These are phyloP conservation scores for Backusella parvicylindrica DNA, from an alignment of 192 early-diverging fungal genomes.

Conservation along the genomic window DNA sequence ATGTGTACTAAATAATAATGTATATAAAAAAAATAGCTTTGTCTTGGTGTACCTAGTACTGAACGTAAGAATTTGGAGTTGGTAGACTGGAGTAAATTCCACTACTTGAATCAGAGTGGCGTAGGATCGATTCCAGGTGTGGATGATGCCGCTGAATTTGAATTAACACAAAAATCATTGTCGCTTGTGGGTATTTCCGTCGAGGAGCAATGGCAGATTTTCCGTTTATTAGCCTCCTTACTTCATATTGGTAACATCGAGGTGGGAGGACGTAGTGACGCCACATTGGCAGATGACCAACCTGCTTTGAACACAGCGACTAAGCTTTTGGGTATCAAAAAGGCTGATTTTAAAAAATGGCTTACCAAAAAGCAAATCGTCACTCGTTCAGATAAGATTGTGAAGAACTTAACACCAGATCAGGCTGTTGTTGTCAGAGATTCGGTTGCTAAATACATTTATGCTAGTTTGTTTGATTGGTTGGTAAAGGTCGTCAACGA, in stretches of 20 bases:
- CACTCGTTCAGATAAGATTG: slow-evolving; percentile 90
- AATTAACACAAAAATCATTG: slow-evolving; percentile 79
- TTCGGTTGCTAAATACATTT: slow-evolving; percentile 96
- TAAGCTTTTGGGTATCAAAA: slow-evolving; percentile 76
- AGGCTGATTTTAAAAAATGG: slow-evolving; percentile 89
- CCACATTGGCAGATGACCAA: slow-evolving; percentile 76
- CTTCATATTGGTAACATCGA: slow-evolving; percentile 97
- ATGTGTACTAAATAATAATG: not conserved
- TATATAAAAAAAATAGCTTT: slow-evolving; percentile 48
- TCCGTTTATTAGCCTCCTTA: slow-evolving; percentile 86
- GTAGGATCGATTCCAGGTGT: slow-evolving; percentile 75
- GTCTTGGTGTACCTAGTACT: slow-evolving; percentile 79
- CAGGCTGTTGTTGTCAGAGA: slow-evolving; percentile 83
- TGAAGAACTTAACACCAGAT: slow-evolving; percentile 67
- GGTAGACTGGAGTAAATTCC: slow-evolving; percentile 68
- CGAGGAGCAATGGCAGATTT: slow-evolving; percentile 83
- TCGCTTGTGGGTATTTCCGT: slow-evolving; percentile 85
- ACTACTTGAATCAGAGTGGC: slow-evolving; percentile 86
- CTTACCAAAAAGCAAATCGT: slow-evolving; percentile 93
- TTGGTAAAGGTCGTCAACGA: slow-evolving; percentile 88
- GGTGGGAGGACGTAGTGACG: slow-evolving; percentile 65
- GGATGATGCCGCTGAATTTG: slow-evolving; percentile 92
- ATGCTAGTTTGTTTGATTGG: slow-evolving; percentile 96
- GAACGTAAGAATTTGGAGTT: slow-evolving; percentile 80
- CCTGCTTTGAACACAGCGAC: slow-evolving; percentile 67